Conservation (phyloP, 1,284 basidiomycete species). For the Cutaneotrichosporon cutaneum region DNA sequence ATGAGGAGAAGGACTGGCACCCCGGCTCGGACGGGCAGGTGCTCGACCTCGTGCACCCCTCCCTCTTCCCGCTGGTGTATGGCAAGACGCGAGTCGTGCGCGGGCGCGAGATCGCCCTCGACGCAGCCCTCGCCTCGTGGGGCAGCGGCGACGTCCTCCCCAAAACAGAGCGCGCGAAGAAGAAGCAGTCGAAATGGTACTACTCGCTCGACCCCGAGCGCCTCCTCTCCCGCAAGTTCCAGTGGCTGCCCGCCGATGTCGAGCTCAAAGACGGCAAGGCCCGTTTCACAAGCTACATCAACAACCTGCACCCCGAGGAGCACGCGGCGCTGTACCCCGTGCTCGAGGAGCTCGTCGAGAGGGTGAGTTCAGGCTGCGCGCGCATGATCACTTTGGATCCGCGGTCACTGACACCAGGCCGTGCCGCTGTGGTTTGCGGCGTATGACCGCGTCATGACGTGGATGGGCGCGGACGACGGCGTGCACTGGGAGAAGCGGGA, state of each 20-base stretch:
- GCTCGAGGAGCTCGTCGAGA: conserved; percentile 11
- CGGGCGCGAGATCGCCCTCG: conserved; percentile 9
- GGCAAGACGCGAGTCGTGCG: conserved; percentile 16
- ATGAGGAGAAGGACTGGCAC: conserved; percentile 23
- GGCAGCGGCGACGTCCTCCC: conserved; percentile 13
- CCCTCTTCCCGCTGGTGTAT: conserved; percentile 21
- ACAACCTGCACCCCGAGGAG: conserved; percentile 15
- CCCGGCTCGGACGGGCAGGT: conserved; percentile 19
- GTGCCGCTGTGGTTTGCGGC: conserved; percentile 12
- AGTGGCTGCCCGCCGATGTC: conserved; percentile 24
- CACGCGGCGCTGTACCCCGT: conserved; percentile 10
- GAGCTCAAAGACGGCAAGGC: conserved; percentile 3
- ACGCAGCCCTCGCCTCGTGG: not conserved
- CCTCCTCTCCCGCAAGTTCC: conserved; percentile 17
- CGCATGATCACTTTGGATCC: too few species aligned
- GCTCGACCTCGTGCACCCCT: conserved; percentile 24
- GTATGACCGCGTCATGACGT: conserved; percentile 13
- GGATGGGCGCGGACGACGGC: conserved; percentile 8
- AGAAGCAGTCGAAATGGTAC: not conserved
- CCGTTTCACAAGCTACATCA: conserved; percentile 16
- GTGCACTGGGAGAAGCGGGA: not conserved
- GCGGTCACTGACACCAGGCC: not conserved
- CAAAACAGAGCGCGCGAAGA: not conserved
- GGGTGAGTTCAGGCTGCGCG: too few species aligned
- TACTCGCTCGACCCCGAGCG: not conserved